Conservation (phyloP, 1,284 basidiomycete species). For the Ceratobasidium sp. region DNA sequence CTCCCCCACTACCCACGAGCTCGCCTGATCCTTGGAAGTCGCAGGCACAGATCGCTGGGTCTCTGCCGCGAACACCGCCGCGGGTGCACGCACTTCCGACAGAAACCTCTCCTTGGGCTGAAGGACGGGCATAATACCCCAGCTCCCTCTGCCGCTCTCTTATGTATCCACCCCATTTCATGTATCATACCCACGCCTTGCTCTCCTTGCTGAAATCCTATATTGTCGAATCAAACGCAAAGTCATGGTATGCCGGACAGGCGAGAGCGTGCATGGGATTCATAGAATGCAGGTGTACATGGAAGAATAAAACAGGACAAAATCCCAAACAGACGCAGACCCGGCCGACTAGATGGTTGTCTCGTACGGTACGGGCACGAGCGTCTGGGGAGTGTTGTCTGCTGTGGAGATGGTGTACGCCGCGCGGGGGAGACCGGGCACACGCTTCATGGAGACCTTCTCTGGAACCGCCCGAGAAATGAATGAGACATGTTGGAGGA, state of each 20-base stretch:
- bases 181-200: no score
- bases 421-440: constrained; percentile 85
- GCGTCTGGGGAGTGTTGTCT: constrained; percentile 91
- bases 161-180: no score
- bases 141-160: no score
- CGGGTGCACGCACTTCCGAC: constrained; percentile 24
- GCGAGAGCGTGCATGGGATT: constrained; percentile 36
- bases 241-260: neutral
- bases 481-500: constrained; percentile 33
- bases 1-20: neutral
- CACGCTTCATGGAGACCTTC: constrained; percentile 86
- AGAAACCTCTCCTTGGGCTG: constrained; percentile 37
- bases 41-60: neutral
- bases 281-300: constrained; percentile 32
- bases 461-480: constrained; percentile 59
- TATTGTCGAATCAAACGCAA: neutral
- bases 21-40: constrained; percentile 35
- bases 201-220: no score
- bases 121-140: neutral
- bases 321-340: neutral
- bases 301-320: constrained; percentile 1
- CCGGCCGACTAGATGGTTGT: constrained; percentile 70
- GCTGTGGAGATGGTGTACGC: constrained; percentile 78
- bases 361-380: constrained; percentile 90
- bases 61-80: constrained; percentile 26